Evolutionary conservation across 306 rosid genomes (phyloP), one percentile per base, ranked within the genome.

Genomic region (Rosa chinensis): DNA sequence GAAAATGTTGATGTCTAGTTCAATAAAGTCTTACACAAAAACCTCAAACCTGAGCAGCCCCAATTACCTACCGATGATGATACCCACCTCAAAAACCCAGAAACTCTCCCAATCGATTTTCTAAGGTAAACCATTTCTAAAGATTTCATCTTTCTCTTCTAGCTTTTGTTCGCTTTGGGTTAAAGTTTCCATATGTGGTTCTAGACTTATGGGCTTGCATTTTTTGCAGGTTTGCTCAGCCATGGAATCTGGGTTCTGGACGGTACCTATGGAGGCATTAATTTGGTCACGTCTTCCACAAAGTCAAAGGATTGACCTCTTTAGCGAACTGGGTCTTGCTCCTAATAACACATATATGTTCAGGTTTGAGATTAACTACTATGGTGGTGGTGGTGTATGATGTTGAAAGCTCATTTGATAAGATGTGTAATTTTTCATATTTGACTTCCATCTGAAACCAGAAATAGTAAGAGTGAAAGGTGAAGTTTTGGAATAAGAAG

Each of bases 201-300:
- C 3, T 32, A 32, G 3, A 32, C 37, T 32, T 32, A 32, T 32
- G 37, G 37, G 3, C 3, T 32, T 32, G 37, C 2, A 32, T 58
- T 1, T 66, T 70, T 18, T 81, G 49, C 90, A 94, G 99, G 82
- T 87, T 74, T 47, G 89, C 43, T 83, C 84, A 35, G 92, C 86
- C 10, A 48, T 91, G 79, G 89, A 82, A 85, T 85, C 90, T 37
- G 94, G 92, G 83, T 94, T 94, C 77, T 92, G 97, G 99, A 9
- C 94, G 97, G 76, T 92, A 94, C 73, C 90, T 94, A 52, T 94
- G 99, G 99, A 94, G 89, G 88, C 83, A 92, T 55, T 32, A 32
- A 32, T 32, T 78, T 92, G 89, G 88, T 86, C 14, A 82, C 96
- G 0, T 59, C 89, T 45, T 59, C 90, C 23, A 66, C 90, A 12